Evolutionary conservation across 2,329 filamentous ascomycete genomes (phyloP).

Genomic region (Botrytis deweyae): DNA sequence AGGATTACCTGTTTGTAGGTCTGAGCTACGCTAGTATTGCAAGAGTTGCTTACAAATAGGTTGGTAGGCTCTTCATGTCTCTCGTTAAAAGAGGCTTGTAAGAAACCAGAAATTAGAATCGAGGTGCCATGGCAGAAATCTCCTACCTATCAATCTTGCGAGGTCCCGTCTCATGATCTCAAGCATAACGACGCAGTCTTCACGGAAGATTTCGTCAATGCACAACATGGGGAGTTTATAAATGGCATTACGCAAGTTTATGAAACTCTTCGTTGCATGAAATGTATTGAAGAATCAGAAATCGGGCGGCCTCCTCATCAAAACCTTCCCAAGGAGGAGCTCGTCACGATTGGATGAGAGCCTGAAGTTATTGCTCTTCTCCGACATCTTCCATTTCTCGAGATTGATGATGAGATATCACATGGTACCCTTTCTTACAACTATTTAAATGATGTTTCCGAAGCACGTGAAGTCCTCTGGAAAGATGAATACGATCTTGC

Average conservation of each 20-base stretch:
- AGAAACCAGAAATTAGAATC: conserved; percentile 1
- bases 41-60: neutral
- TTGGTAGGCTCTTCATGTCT: conserved; percentile 6
- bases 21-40: conserved; percentile 4
- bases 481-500: conserved; percentile 12
- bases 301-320: conserved; percentile 10
- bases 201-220: conserved; percentile 12
- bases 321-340: conserved; percentile 2
- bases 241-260: conserved; percentile 4
- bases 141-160: neutral
- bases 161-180: neutral
- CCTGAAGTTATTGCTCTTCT: conserved; percentile 11
- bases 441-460: neutral
- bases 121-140: conserved; percentile 13
- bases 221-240: conserved; percentile 12
- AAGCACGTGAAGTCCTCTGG: conserved; percentile 9
- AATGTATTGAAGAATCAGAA: conserved; percentile 4
- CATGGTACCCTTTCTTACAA: neutral
- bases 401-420: neutral
- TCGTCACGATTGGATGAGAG: conserved; percentile 15
- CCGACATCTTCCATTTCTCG: conserved; percentile 7
- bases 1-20: conserved; percentile 7
- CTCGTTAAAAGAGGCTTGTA: neutral
- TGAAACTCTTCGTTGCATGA: conserved; percentile 5
- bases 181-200: neutral